These are phyloP conservation scores for Naganishia vaughanmartiniae DNA, from an alignment of 768 basidiomycete genomes.

Conservation along the genomic window DNA sequence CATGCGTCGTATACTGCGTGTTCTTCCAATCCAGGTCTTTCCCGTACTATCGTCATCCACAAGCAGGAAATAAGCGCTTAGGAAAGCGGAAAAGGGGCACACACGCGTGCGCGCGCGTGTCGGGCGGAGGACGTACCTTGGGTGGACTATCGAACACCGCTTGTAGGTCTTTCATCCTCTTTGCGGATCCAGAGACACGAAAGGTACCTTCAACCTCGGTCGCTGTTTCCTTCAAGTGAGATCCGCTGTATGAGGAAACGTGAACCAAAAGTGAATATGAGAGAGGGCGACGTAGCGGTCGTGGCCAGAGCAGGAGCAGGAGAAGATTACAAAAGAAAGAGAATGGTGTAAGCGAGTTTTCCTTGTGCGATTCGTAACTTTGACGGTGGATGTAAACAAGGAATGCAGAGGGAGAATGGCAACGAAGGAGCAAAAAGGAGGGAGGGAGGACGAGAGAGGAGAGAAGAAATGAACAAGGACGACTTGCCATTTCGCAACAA, in stretches of 20 bases:
- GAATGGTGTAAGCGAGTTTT: too few relatives aligned
- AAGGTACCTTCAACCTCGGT: slow-evolving; percentile 92
- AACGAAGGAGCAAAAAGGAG: neutral
- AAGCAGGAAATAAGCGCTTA: neutral
- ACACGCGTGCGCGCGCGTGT: too few relatives aligned
- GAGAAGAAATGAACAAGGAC: neutral
- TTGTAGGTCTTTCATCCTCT: slow-evolving; percentile 94
- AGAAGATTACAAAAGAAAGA: too few relatives aligned
- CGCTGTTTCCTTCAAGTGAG: slow-evolving; percentile 92
- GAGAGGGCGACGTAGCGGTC: too few relatives aligned
- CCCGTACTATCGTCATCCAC: slow-evolving; percentile 65
- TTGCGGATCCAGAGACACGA: slow-evolving; percentile 90
- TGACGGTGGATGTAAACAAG: too few relatives aligned
- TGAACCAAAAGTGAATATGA: neutral
- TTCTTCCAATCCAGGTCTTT: slow-evolving; percentile 88
- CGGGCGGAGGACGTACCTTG: slow-evolving; percentile 57
- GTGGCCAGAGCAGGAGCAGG: neutral
- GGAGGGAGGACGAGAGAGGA: too few relatives aligned
- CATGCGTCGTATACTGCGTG: slow-evolving; percentile 85
- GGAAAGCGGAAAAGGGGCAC: neutral
- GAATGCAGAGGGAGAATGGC: slow-evolving; percentile 20
- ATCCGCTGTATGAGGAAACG: slow-evolving; percentile 61
- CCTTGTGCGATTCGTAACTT: too few relatives aligned
- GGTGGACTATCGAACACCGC: slow-evolving; percentile 83
- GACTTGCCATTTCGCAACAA: slow-evolving; percentile 91